Evolutionary conservation across 2,329 filamentous ascomycete genomes (phyloP), one percentile per base, ranked within the genome.

Genomic region (Paecilomyces dactylethromorphus): DNA sequence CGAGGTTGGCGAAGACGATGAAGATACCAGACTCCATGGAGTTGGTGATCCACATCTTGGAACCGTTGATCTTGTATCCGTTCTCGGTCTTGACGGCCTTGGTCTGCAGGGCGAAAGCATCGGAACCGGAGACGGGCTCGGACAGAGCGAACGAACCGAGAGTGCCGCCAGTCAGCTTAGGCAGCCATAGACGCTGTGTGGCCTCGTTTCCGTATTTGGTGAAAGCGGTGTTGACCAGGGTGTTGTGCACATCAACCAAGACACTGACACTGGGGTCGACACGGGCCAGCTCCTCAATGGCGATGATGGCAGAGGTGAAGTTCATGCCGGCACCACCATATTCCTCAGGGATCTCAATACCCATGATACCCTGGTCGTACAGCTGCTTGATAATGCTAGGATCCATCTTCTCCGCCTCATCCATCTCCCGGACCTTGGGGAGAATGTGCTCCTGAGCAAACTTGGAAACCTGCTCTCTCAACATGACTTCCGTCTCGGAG

Each of bases 31-130:
- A 89, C 79, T 99, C 94, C 80, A 93, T 87, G 55, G 90, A 89
- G 82, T 99, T 99, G 63, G 94, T 99, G 78, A 99, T 99, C 94
- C 94, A 99, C 94, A 99, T 99, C 85, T 99, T 99, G 76, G 86
- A 87, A 55, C 94, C 94, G 61, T 86, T 89, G 76, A 99, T 89
- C 77, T 83, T 87, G 81, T 93, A 99, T 33, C 93, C 92, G 64
- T 87, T 84, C 22, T 86, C 82, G 0, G 91, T 94, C 81, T 92
- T 90, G 59, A 85, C 87, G 51, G 94, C 94, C 75, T 91, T 92
- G 59, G 94, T 97, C 66, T 91, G 89, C 64, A 99, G 83, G 1
- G 95, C 95, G 71, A 99, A 99, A 49, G 94, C 94, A 72, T 99
- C 94, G 0, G 92, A 96, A 22, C 94, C 94, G 22, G 91, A 96